Evolutionary conservation across 257 asterid species (phyloP).

Genomic region (Avicennia marina): DNA sequence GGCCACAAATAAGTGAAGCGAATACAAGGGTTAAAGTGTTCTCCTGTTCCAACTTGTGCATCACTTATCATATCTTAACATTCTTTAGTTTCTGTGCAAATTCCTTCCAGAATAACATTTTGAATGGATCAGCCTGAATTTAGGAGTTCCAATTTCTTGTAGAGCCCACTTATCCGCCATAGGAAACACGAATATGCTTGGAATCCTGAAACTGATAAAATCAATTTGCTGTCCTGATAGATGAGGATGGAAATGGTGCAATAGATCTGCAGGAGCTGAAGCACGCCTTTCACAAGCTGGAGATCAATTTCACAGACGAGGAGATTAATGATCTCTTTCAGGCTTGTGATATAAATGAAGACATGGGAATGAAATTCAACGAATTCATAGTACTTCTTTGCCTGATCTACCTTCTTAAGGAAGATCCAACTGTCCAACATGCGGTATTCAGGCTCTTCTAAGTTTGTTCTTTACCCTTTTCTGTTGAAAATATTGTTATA

Average conservation of each 20-base stretch:
- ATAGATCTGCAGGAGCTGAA: conserved; percentile 82
- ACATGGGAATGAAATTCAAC: conserved; percentile 65
- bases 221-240: conserved; percentile 27
- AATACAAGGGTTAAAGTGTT: no score
- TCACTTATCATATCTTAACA: no score
- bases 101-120: background rate
- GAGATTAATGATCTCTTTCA: conserved; percentile 69
- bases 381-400: conserved; percentile 93
- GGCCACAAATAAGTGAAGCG: no score
- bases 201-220: background rate
- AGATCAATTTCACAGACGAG: conserved; percentile 62
- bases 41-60: no score
- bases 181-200: background rate
- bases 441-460: conserved; percentile 40
- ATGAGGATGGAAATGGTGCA: conserved; percentile 71
- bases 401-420: conserved; percentile 82
- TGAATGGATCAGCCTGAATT: conserved; percentile 3
- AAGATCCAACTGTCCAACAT: conserved; percentile 39
- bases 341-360: conserved; percentile 82
- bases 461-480: background rate
- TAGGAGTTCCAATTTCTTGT: no score
- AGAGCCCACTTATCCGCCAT: background rate
- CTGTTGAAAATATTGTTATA: background rate
- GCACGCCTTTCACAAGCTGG: conserved; percentile 60
- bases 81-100: background rate